A percentile compares a stretch with the other conserved stretches of the same genome.
Conservation (phyloP, 192 early-diverging fungal species). For the Backusella westeae region DNA sequence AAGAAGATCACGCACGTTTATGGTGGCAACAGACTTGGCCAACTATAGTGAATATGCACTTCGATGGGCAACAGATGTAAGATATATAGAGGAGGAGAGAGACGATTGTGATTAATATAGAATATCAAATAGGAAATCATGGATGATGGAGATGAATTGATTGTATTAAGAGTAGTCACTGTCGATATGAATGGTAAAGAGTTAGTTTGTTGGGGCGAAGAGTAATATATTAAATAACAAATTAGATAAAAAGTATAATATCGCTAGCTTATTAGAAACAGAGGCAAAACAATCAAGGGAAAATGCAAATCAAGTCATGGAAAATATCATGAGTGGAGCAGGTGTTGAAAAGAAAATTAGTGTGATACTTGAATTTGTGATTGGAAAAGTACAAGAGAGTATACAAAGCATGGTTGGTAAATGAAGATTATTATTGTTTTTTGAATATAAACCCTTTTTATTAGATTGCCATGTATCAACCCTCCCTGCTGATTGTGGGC, state of each 20-base stretch:
- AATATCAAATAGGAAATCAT: slow-evolving; percentile 36
- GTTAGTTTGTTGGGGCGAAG: neutral
- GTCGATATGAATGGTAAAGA: slow-evolving; percentile 20
- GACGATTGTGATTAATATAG: neutral
- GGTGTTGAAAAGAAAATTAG: slow-evolving; percentile 39
- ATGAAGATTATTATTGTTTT: no score
- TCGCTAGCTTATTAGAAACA: neutral
- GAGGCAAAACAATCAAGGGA: slow-evolving; percentile 24
- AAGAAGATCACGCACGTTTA: slow-evolving; percentile 39
- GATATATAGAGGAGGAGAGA: neutral
- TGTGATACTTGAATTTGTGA: slow-evolving; percentile 45
- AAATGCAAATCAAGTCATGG: slow-evolving; percentile 27
- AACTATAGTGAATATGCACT: slow-evolving; percentile 52
- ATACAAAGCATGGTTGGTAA: slow-evolving; percentile 40
- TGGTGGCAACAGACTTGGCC: slow-evolving; percentile 52
- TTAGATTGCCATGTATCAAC: slow-evolving; percentile 55
- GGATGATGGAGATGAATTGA: slow-evolving; percentile 50
- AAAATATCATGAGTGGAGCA: slow-evolving; percentile 21
- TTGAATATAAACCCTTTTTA: neutral
- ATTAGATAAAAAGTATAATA: slow-evolving; percentile 5
- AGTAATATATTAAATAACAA: neutral
- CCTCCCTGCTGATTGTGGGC: slow-evolving; percentile 64
- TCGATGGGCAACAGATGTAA: slow-evolving; percentile 44
- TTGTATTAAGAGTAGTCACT: slow-evolving; percentile 13
- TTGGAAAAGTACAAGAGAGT: slow-evolving; percentile 46